Evolutionary conservation across 129 eudicot genomes (phyloP), one percentile per base, ranked within the genome.

Genomic region (Pulicaria dysenterica): DNA sequence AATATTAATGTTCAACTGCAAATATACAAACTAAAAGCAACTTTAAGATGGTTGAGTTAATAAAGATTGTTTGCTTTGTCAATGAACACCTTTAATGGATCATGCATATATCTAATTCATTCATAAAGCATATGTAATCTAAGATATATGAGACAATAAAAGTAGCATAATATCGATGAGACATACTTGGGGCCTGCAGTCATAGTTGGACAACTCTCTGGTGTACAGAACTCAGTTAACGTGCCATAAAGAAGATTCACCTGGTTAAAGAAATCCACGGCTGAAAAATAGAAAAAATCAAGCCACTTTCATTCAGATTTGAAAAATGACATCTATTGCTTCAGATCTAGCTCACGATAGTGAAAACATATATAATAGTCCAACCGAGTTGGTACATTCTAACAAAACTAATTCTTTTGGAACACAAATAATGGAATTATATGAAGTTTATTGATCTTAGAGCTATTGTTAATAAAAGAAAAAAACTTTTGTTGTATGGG

Each of bases 241-340:
- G 97, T 91, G 74, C 95, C 97, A 82, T 82, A 84, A 39, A 91
- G 97, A 83, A 91, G 87, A 85, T 91, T 91, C 84, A 88, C 97
- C 87, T 91, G 97, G 83, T 91, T 91, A 90, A 91, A 91, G 88
- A 91, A 91, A 77, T 91, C 97, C 58, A 91, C 96, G 70, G 97
- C 97, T 91, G 96, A 65, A 90, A 90, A 79, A 81, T 49, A 46
- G 44, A 73, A 68, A 73, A 68, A 3, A 75, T 15, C 62, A 81
- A 77, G 50, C 7, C 77, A 67, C 61, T 40, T 14, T 48, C 47
- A 40, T 54, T 75, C 67, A 76, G 65, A 56, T 24, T 44, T 58
- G 16, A 42, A 34, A 64, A 40, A 15, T 0, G 1, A 77, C 48
- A 19, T 55, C 44, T 43, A 75, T 19, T 40, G 77, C 7, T 51